Conservation (phyloP, 2,329 filamentous ascomycete species). For the Colletotrichum limetticola region DNA sequence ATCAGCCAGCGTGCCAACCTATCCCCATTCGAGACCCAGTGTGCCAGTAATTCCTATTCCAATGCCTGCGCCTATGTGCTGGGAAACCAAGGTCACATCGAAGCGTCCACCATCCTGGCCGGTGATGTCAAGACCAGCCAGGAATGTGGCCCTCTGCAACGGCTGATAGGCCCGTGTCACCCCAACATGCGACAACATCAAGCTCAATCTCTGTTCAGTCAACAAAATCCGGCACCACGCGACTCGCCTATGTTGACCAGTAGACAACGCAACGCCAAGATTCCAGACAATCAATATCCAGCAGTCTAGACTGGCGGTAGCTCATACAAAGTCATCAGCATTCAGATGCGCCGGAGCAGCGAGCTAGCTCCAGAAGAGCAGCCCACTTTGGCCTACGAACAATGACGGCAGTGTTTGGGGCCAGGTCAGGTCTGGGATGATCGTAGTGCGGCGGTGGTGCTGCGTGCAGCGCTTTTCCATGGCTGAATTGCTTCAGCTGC, state of each 20-base stretch:
- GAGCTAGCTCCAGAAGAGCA: not conserved
- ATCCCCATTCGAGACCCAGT: not conserved
- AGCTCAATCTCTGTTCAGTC: constrained; percentile 7
- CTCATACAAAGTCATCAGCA: not conserved
- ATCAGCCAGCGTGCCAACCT: not conserved
- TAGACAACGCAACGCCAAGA: not conserved
- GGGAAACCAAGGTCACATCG: constrained; percentile 12
- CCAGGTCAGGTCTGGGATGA: not conserved
- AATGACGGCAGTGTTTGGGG: not conserved
- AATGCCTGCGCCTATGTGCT: not conserved
- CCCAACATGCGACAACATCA: constrained; percentile 30
- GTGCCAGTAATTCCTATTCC: not conserved
- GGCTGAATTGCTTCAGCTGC: constrained; percentile 16
- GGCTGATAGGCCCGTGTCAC: constrained; percentile 32
- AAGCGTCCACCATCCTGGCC: constrained; percentile 22
- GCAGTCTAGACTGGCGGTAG: not conserved
- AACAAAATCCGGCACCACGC: constrained; percentile 18
- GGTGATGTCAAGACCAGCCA: constrained; percentile 28
- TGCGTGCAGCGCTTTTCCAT: not conserved
- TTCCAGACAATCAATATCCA: not conserved
- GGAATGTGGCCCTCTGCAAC: constrained; percentile 18
- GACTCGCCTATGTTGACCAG: not conserved
- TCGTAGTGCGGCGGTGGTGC: not conserved
- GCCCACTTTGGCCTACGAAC: not conserved
- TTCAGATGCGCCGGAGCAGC: not conserved